These are phyloP conservation scores for Sugiyamaella qingdaonensis DNA, from an alignment of 805 yeast genomes.

Conservation along the genomic window DNA sequence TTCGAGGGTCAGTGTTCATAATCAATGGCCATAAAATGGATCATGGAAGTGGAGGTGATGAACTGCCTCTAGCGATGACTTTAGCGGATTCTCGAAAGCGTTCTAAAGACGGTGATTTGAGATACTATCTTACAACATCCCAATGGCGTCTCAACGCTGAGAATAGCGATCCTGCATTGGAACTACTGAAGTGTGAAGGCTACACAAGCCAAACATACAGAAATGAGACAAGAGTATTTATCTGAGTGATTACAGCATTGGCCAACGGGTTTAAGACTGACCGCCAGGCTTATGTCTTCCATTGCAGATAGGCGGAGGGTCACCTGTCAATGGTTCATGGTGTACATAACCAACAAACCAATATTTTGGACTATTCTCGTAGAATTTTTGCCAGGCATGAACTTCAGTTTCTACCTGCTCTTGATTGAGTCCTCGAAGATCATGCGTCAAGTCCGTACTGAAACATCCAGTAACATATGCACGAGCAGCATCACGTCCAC, in stretches of 20 bases:
- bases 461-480: slow-evolving; percentile 72
- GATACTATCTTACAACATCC: slow-evolving; percentile 10
- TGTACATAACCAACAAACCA: slow-evolving; percentile 60
- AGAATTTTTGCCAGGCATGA: slow-evolving; percentile 51
- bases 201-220: slow-evolving; percentile 5
- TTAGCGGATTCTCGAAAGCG: neutral
- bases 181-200: slow-evolving; percentile 13
- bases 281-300: slow-evolving; percentile 12
- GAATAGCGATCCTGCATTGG: neutral
- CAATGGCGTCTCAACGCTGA: slow-evolving; percentile 15
- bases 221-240: slow-evolving; percentile 11
- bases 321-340: slow-evolving; percentile 44
- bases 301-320: slow-evolving; percentile 49
- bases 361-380: slow-evolving; percentile 42
- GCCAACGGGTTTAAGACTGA: neutral
- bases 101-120: neutral
- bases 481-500: slow-evolving; percentile 66
- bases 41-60: neutral
- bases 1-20: slow-evolving; percentile 3
- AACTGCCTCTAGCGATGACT: neutral
- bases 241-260: slow-evolving; percentile 4
- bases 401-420: slow-evolving; percentile 41
- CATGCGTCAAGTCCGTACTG: slow-evolving; percentile 57
- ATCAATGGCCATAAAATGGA: slow-evolving; percentile 10
- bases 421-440: slow-evolving; percentile 55